Base-by-base conservation (phyloP, 129 eudicot species). In the Arctium minus region DNA sequence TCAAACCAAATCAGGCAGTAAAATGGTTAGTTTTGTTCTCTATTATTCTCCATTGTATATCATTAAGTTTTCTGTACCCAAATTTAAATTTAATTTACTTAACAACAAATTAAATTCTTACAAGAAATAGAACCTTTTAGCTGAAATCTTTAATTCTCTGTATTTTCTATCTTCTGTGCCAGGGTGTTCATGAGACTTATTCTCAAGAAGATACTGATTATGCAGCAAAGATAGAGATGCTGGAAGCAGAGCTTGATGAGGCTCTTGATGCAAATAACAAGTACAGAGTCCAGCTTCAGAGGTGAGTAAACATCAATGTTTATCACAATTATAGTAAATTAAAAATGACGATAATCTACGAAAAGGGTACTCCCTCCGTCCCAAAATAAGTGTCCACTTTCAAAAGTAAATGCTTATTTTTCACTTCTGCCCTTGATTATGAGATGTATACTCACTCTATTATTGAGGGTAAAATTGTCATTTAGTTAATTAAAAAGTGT, bases 161-260 rank as follows among this genome's bases (percentile, higher is more conserved):
- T 62, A 46, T 74, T 40, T 83, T 78, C n/a, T 53, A 40, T 72
- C 8, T 35, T 77, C n/a, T 77, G 42, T 69, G 77, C 70, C 76
- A 88, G 92, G 89, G 75, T 60, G 83, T 73, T 46, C 68, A 70
- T 38, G 90, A 80, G 27, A 81, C 35, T 75, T 62, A 30, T 85
- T 82, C 88, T 74, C 82, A 77, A 68, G 83, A 80, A 64, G 85
- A 81, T 13, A 68, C 74, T 73, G 90, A 90, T 90, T 81, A 80
- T 46, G 48, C 69, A 73, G 83, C 84, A 27, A 88, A 88, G 70
- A 80, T 87, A 56, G 87, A 88, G 84, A 64, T 88, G 89, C 92
- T 88, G 76, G 92, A 90, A 87, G 80, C 86, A 67, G 92, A 92
- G 60, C 92, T 87, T 79, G 96, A 86, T 75, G 92, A 88, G 88